Evolutionary conservation across 2,329 filamentous ascomycete genomes (phyloP).

Genomic region (Eutypella sp.): DNA sequence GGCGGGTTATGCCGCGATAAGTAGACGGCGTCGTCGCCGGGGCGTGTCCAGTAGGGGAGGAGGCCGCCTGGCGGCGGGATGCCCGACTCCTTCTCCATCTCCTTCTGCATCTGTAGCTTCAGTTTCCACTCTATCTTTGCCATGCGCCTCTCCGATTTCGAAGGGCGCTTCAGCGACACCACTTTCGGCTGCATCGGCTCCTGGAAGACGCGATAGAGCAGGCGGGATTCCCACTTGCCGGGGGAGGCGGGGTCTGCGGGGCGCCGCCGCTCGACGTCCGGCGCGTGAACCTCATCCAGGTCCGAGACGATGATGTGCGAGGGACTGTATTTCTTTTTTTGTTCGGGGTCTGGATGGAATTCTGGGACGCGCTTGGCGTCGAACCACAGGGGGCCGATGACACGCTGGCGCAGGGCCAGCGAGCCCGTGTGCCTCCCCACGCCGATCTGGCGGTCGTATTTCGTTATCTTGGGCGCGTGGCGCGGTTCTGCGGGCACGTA

Average conservation of each 20-base stretch:
- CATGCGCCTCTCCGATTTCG: neutral
- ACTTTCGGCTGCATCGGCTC: too few relatives aligned
- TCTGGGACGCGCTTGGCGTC: conserved; percentile 15
- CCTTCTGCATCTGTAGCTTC: too few relatives aligned
- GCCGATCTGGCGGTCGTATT: conserved; percentile 57
- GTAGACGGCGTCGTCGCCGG: neutral
- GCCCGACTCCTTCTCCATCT: neutral
- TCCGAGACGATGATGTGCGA: conserved; percentile 37
- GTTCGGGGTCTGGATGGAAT: neutral
- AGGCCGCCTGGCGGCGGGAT: neutral
- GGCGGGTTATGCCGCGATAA: conserved; percentile 7
- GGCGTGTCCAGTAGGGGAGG: neutral
- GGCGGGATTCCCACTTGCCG: neutral
- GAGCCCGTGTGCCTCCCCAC: conserved; percentile 48
- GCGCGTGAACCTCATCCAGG: conserved; percentile 3
- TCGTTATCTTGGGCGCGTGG: conserved; percentile 70
- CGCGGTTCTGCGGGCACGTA: conserved; percentile 19
- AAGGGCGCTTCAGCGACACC: neutral
- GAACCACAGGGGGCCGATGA: conserved; percentile 65
- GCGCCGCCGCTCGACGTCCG: neutral
- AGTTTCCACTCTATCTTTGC: neutral
- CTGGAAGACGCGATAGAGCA: too few relatives aligned
- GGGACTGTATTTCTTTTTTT: conserved; percentile 15
- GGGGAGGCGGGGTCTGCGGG: neutral
- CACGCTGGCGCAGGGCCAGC: conserved; percentile 50